Base-by-base conservation (phyloP, 2,329 filamentous ascomycete species). In the Fusarium xylarioides region DNA sequence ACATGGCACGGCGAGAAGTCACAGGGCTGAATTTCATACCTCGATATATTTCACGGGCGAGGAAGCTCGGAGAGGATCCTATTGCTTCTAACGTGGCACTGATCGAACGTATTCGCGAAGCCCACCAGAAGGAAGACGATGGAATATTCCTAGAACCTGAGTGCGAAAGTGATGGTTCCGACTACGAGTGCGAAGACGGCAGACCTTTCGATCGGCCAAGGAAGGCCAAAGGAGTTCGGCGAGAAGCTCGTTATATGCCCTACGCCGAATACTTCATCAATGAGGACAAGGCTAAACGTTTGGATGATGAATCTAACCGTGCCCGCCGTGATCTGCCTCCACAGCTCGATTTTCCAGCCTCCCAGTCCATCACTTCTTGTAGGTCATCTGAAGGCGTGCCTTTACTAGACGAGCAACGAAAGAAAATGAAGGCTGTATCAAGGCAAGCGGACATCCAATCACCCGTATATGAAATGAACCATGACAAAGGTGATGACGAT, bases 11-110 rank as follows among this genome's bases (percentile, higher is more conserved):
- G 6, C 10, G 21, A 12, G 9, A 10, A 28, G 43, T 19, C 23
- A n/a, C 18, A 9, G 11, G 18, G 26, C 16, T 16, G 19, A 28
- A 30, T 23, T 67, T 70, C 52, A 28, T 63, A 21, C 40, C 64
- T 30, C 72, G 77, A 19, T 70, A 66, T 30, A 44, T 68, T 14
- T 75, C 74, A 26, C 69, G 79, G 53, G 76, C 72, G 42, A 76
- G 79, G 21, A 71, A 62, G 23, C 60, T 80, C 5, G 78, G 78
- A 35, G 76, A 79, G 56, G 40, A 55, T 11, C 59, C 72, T 11
- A 34, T 74, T 52, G 62, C 73, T n/a, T 61, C 58, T 37, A 60
- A 32, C 21, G 47, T 23, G 16, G 57, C 32, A 21, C 47, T 74
- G 15, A 53, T 52, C n/a, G 34, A 59, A 52, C 47, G 14, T 19